A percentile compares a stretch with the other conserved stretches of the same genome.
phyloP scores from a whole-genome alignment of 139 green algal species.

The Coelastrella sp. region DNA sequence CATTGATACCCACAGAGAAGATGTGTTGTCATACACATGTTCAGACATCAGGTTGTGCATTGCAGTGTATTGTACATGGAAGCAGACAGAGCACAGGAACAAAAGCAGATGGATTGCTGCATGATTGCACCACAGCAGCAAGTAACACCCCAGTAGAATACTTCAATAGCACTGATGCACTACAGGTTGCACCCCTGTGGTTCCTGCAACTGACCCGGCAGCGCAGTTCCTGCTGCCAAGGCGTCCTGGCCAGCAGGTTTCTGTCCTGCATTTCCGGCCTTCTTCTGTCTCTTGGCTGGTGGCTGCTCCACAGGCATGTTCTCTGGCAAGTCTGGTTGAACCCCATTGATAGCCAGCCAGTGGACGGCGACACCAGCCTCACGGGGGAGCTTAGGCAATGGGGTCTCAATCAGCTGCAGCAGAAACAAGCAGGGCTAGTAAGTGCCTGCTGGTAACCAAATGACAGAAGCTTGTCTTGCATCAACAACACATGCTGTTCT shows the following conservation, averaged over 20 bases:
- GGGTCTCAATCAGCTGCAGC: slow-evolving; percentile 68
- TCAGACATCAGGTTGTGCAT: background rate
- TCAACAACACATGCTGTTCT: too few species aligned
- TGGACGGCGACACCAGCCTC: slow-evolving; percentile 85
- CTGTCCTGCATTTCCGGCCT: background rate
- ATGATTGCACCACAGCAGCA: too few species aligned
- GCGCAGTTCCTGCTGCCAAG: background rate
- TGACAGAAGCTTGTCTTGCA: too few species aligned
- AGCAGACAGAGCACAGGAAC: too few species aligned
- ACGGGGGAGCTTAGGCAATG: slow-evolving; percentile 77
- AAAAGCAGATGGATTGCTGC: background rate
- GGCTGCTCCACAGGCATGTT: slow-evolving; percentile 69
- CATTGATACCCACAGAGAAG: background rate
- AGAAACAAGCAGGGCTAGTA: too few species aligned
- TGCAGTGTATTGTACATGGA: background rate
- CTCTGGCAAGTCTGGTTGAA: slow-evolving; percentile 91
- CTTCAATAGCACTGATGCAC: too few species aligned
- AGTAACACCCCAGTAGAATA: too few species aligned
- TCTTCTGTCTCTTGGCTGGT: slow-evolving; percentile 45
- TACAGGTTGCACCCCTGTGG: too few species aligned
- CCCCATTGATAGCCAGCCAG: slow-evolving; percentile 93
- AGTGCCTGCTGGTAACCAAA: too few species aligned
- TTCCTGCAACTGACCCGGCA: background rate
- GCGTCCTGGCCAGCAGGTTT: slow-evolving; percentile 16
- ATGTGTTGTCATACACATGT: background rate